Conservation (phyloP, 495 filamentous ascomycete species). For the Paragyromitra xinjiangensis region DNA sequence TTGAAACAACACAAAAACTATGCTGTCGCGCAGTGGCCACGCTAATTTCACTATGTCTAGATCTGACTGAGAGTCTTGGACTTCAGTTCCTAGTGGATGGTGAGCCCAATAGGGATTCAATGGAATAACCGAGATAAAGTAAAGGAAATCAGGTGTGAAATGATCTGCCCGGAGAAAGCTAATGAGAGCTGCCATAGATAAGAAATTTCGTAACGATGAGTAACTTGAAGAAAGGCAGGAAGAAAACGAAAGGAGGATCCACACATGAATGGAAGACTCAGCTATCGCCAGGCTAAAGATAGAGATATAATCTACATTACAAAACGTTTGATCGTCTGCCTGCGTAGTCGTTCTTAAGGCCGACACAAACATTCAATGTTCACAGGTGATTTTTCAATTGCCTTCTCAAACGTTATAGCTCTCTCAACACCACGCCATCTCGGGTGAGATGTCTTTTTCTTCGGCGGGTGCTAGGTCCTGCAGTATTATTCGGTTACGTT, state of each 20-base stretch:
- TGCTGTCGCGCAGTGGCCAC: too few relatives aligned
- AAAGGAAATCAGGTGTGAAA: background rate
- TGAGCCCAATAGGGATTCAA: too few relatives aligned
- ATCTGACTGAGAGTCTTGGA: too few relatives aligned
- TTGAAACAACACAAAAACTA: too few relatives aligned
- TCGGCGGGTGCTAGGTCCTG: slow-evolving; percentile 25
- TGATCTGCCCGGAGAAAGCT: background rate
- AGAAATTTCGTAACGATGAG: background rate
- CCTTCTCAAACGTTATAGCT: background rate
- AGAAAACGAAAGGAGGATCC: background rate
- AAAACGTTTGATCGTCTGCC: background rate
- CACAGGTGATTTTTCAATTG: too few relatives aligned
- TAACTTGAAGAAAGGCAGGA: background rate
- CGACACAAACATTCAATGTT: background rate
- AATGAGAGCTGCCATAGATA: background rate
- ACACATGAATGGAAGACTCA: background rate
- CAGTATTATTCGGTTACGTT: background rate
- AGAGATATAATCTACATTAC: background rate
- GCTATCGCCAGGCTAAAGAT: background rate
- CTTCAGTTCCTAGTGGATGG: too few relatives aligned
- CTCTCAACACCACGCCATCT: slow-evolving; percentile 14
- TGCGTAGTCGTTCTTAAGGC: background rate
- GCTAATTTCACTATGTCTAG: too few relatives aligned
- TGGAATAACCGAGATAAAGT: background rate
- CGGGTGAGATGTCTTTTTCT: slow-evolving; percentile 23